These are phyloP conservation scores for Aspergillus hiratsukae DNA, from an alignment of 2,329 filamentous ascomycete species.

Conservation along the genomic window DNA sequence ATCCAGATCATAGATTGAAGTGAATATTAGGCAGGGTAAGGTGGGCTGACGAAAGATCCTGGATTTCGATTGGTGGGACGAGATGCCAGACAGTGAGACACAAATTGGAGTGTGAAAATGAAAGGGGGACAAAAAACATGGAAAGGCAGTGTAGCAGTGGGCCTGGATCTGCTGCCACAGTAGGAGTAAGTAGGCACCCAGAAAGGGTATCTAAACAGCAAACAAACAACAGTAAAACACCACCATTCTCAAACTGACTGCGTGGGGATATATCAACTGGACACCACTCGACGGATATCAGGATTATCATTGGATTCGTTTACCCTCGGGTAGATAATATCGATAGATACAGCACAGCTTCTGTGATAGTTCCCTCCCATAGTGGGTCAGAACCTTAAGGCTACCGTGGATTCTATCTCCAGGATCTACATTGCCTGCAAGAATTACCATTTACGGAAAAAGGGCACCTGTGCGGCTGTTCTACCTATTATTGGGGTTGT, in stretches of 20 bases:
- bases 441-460: not conserved
- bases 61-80: constrained; percentile 14
- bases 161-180: not conserved
- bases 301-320: not conserved
- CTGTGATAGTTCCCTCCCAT: not conserved
- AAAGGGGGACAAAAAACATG: not conserved
- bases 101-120: no score
- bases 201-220: not conserved
- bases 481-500: not conserved
- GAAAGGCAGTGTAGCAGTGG: not conserved
- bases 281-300: no score
- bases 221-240: no score
- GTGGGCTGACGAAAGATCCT: no score
- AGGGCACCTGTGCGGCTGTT: not conserved
- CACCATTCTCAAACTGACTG: no score
- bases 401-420: not conserved
- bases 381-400: not conserved
- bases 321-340: not conserved
- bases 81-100: constrained; percentile 15
- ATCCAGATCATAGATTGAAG: not conserved
- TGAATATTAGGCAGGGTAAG: not conserved
- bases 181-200: not conserved
- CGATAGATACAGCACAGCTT: not conserved
- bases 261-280: not conserved
- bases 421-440: not conserved